Evolutionary conservation across 352 stramenopile species (phyloP), one percentile per base, ranked within the genome.

Genomic region (Phytophthora kernoviae): DNA sequence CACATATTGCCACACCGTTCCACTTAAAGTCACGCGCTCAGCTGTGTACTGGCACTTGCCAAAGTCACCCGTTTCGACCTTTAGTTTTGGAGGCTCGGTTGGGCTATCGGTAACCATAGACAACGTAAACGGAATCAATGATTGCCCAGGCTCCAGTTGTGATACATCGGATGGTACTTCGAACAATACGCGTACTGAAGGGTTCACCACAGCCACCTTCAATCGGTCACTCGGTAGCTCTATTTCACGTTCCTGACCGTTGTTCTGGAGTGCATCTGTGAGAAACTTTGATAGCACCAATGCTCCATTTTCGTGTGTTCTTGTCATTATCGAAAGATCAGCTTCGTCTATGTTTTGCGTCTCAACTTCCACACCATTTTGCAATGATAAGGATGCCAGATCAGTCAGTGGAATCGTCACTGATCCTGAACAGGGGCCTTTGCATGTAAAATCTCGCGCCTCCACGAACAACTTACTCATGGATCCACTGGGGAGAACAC

Each of bases 1-100:
- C 33, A 91, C 32, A 5, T 90, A 70, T 26, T 84, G 68, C 66
- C 72, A 79, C 50, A 87, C 62, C 14, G 62, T 75, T 4, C 81
- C 81, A 18, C 66, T 79, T 21, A 87, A 52, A 8, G 72, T 70
- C 20, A 93, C 63, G 4, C 59, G 65, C 30, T 93, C 75, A 8
- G 73, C 76, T 30, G 80, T 78, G 67, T 89, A 88, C 46, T 88
- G 75, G 3, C 73, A 90, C 53, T 93, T 93, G 26, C 79, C 73
- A 43, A 88, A 89, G 34, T 80, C 69, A 9, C 81, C 81, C 0
- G 81, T 90, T 34, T 89, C 77, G 11, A 93, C 53, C 15, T 68
- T 71, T 1, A 93, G 43, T 18, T 62, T 75, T 1, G 83, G 79
- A 1, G 70, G 55, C 7, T 79, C 66, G 2, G 65, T 67, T 12